A percentile compares a stretch with the other conserved stretches of the same genome.
phyloP scores from a whole-genome alignment of 208 protist species.

The Angomonas ambiguus region DNA sequence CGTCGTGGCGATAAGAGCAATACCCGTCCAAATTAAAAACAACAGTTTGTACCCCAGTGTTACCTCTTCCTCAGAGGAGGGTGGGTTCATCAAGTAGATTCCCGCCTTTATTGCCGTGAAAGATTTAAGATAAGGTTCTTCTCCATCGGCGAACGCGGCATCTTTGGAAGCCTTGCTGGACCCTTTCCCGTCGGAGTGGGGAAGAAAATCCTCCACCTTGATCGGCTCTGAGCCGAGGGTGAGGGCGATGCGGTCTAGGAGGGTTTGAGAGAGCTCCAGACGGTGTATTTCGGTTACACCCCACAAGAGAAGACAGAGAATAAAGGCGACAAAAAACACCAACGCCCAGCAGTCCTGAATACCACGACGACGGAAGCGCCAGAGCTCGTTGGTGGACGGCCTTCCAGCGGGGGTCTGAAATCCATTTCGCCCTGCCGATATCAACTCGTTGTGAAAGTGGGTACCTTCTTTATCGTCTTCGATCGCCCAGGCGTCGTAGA shows the following conservation, averaged over 20 bases:
- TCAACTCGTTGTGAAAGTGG: not conserved
- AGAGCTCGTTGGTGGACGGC: constrained; percentile 50
- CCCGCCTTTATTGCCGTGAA: not conserved
- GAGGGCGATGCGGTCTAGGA: constrained; percentile 15
- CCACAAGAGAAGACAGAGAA: constrained; percentile 29
- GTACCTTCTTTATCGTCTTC: constrained; percentile 25
- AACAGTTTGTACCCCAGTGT: constrained; percentile 10
- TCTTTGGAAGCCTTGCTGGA: not conserved
- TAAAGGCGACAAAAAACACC: constrained; percentile 31
- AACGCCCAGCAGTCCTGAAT: constrained; percentile 60
- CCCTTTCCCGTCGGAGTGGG: not conserved
- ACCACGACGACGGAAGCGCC: constrained; percentile 49
- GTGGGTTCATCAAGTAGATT: not conserved
- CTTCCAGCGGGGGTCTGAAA: constrained; percentile 6
- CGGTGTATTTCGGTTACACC: constrained; percentile 31
- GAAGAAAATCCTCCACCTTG: not conserved
- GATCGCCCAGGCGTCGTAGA: constrained; percentile 37
- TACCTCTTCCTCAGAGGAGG: not conserved
- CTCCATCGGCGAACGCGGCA: too few relatives aligned
- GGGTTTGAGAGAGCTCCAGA: constrained; percentile 27
- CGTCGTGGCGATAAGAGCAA: constrained; percentile 12
- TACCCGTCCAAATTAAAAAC: constrained; percentile 17
- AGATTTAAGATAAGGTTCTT: not conserved
- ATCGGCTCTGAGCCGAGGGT: not conserved
- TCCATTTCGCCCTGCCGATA: not conserved